Evolutionary conservation across 2,329 filamentous ascomycete genomes (phyloP).

Genomic region (Colletotrichum phormii): DNA sequence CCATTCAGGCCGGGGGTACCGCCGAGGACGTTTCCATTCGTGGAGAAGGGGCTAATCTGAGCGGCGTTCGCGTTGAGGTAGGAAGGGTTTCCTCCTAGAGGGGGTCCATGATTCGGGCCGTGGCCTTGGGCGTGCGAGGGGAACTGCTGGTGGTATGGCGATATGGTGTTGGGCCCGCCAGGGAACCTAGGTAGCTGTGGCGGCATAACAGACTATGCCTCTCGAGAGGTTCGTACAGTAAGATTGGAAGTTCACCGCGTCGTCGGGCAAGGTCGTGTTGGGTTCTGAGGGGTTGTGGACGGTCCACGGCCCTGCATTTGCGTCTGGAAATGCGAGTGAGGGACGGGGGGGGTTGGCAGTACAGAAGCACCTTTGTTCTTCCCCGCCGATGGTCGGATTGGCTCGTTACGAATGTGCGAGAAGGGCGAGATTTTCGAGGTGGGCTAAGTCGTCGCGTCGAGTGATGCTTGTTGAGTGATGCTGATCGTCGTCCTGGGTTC

Average conservation of each 20-base stretch:
- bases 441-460: constrained; percentile 1
- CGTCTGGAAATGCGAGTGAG: constrained; percentile 17
- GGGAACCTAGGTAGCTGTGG: constrained; percentile 59
- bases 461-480: constrained; percentile 12
- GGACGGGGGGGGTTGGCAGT: constrained; percentile 19
- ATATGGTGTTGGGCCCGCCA: constrained; percentile 56
- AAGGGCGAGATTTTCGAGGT: background rate
- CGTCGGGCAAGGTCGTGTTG: constrained; percentile 11
- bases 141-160: constrained; percentile 61
- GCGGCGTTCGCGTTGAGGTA: constrained; percentile 78
- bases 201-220: constrained; percentile 49
- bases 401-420: background rate
- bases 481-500: constrained; percentile 9
- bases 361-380: constrained; percentile 30
- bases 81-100: constrained; percentile 73
- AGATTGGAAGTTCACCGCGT: constrained; percentile 2
- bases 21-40: constrained; percentile 67
- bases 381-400: constrained; percentile 25
- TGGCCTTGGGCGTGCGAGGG: constrained; percentile 65
- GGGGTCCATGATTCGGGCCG: constrained; percentile 58
- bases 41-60: constrained; percentile 75
- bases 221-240: constrained; percentile 7
- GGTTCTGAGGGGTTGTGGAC: constrained; percentile 26
- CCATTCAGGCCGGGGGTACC: constrained; percentile 68
- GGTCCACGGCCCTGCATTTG: constrained; percentile 37